Conservation (phyloP, 805 yeast genomes). For the Teunomyces cretensis region DNA sequence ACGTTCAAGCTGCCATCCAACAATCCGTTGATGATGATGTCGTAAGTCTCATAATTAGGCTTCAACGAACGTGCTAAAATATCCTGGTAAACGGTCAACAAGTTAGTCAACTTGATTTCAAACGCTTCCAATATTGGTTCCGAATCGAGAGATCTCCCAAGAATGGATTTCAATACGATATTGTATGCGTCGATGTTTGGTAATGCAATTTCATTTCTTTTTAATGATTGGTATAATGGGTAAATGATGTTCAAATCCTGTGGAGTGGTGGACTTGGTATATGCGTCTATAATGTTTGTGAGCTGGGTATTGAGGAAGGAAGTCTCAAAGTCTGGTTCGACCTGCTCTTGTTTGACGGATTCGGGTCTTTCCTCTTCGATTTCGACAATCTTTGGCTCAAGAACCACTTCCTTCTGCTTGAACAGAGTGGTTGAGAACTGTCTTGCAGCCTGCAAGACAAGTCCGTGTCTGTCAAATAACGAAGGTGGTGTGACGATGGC, state of each 20-base stretch:
- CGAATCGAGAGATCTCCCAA: constrained; percentile 45
- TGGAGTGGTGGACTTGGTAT: constrained; percentile 13
- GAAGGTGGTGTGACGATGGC: constrained; percentile 13
- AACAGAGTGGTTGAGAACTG: constrained; percentile 4
- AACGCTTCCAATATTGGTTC: constrained; percentile 33
- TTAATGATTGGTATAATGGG: constrained; percentile 42
- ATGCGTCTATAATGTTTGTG: constrained; percentile 17
- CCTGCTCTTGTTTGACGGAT: background rate
- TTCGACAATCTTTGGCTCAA: constrained; percentile 2
- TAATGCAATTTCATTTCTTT: constrained; percentile 33
- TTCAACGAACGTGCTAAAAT: constrained; percentile 47
- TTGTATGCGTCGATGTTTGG: constrained; percentile 57
- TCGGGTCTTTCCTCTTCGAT: background rate
- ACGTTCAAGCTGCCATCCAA: constrained; percentile 45
- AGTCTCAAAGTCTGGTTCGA: constrained; percentile 14
- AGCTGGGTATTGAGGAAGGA: constrained; percentile 20
- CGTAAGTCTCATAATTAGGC: constrained; percentile 58
- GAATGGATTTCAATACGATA: constrained; percentile 54
- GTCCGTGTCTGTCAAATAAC: background rate
- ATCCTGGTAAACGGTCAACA: constrained; percentile 69
- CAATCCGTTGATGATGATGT: constrained; percentile 47
- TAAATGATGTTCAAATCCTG: constrained; percentile 32
- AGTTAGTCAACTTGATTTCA: constrained; percentile 60
- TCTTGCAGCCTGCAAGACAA: constrained; percentile 9
- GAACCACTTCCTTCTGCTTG: constrained; percentile 2